Evolutionary conservation across 2,329 filamentous ascomycete genomes (phyloP).

Genomic region (Botrytis pseudocinerea): DNA sequence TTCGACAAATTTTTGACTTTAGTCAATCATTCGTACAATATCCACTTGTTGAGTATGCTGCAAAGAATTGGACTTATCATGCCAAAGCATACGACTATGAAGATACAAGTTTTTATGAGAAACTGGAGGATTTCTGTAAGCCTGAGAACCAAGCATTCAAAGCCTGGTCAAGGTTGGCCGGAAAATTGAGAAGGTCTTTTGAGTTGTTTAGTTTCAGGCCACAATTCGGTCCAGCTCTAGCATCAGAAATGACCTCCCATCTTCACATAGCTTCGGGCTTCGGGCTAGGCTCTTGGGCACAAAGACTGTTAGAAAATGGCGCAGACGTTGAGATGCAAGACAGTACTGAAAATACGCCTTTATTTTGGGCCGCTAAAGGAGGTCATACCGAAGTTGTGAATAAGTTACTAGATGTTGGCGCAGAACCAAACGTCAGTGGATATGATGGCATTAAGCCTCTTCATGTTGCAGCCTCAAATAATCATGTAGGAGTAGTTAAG

Average conservation of each 20-base stretch:
- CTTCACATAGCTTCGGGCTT: conserved; percentile 29
- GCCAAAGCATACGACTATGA: conserved; percentile 25
- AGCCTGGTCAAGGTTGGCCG: conserved; percentile 26
- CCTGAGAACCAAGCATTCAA: conserved; percentile 23
- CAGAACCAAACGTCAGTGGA: conserved; percentile 34
- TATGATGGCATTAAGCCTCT: conserved; percentile 41
- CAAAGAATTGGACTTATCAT: conserved; percentile 28
- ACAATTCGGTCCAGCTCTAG: not conserved
- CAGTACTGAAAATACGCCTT: conserved; percentile 21
- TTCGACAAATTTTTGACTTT: not conserved
- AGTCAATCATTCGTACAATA: conserved; percentile 9
- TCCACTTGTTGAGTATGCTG: conserved; percentile 32
- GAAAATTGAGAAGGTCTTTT: rapidly evolving
- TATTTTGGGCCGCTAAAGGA: conserved; percentile 35
- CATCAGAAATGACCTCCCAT: conserved; percentile 27
- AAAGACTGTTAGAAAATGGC: conserved; percentile 21
- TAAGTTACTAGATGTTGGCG: conserved; percentile 27
- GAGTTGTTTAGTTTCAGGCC: rapidly evolving
- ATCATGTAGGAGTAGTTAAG: conserved; percentile 38
- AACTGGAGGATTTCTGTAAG: conserved; percentile 25
- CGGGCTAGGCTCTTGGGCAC: conserved; percentile 25
- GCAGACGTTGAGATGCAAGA: conserved; percentile 25
- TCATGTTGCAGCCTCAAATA: conserved; percentile 41
- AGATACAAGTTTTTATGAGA: conserved; percentile 25
- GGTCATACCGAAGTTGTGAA: conserved; percentile 26